Percentiles rank a stretch among this genome's conserved stretches.
phyloP scores from a whole-genome alignment of 108 stramenopile genomes.

The Chaetoceros tenuissimus region DNA sequence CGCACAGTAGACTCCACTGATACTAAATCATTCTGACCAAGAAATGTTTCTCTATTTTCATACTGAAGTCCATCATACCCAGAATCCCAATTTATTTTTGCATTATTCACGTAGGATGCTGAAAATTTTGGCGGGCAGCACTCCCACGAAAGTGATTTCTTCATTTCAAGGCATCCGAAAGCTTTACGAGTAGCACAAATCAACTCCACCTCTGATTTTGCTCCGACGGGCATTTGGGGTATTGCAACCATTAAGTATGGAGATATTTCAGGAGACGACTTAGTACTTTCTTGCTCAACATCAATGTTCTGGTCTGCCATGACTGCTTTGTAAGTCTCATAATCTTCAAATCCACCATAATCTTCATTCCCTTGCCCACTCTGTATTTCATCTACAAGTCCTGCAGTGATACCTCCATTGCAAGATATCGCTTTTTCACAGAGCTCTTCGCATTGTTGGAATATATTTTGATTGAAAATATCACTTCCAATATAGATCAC shows the following conservation, averaged over 20 bases:
- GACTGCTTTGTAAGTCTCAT: constrained; percentile 69
- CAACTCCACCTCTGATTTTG: constrained; percentile 66
- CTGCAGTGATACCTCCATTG: constrained; percentile 58
- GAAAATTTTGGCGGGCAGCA: neutral
- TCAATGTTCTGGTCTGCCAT: constrained; percentile 2
- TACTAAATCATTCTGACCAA: constrained; percentile 4
- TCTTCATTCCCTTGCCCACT: constrained; percentile 27
- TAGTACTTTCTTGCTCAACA: neutral
- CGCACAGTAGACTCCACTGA: constrained; percentile 16
- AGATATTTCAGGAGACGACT: constrained; percentile 1
- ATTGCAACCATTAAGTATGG: constrained; percentile 67
- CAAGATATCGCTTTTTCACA: constrained; percentile 21
- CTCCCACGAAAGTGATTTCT: constrained; percentile 7
- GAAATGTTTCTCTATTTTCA: constrained; percentile 47
- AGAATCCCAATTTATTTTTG: constrained; percentile 36
- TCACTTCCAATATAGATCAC: constrained; percentile 48
- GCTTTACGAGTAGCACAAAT: constrained; percentile 48
- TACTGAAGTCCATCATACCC: constrained; percentile 34
- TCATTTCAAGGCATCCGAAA: constrained; percentile 28
- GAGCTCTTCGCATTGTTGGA: constrained; percentile 28
- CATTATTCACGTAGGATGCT: neutral
- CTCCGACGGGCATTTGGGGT: constrained; percentile 75
- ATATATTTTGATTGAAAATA: constrained; percentile 16
- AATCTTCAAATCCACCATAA: constrained; percentile 76
- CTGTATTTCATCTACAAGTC: constrained; percentile 44